phyloP scores from a whole-genome alignment of 345 rosid species.

The Melastoma malabathricum region DNA sequence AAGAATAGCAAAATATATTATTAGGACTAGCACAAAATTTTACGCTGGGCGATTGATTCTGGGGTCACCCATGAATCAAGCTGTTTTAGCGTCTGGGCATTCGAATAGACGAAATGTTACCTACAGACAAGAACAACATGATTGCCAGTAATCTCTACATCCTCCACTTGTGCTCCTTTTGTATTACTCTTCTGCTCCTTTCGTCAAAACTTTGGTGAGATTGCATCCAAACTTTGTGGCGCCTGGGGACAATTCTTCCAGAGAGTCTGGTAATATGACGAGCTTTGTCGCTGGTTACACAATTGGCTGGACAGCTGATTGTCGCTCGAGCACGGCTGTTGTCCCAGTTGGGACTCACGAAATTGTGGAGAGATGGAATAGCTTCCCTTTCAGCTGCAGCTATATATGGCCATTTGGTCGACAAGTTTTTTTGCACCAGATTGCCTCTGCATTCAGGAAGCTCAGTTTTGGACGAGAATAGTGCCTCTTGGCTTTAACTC shows the following conservation, averaged over 20 bases:
- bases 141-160: slow-evolving; percentile 58
- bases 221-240: slow-evolving; percentile 28
- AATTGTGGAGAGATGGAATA: slow-evolving; percentile 6
- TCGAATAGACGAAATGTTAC: not conserved
- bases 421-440: too few species aligned
- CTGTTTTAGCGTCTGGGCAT: not conserved
- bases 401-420: too few species aligned
- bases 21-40: too few species aligned
- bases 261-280: slow-evolving; percentile 38
- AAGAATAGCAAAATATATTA: too few species aligned
- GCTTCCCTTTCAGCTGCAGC: slow-evolving; percentile 23
- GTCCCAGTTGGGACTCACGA: slow-evolving; percentile 7
- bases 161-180: slow-evolving; percentile 72
- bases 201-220: slow-evolving; percentile 35
- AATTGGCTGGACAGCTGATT: slow-evolving; percentile 39
- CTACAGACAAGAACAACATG: slow-evolving; percentile 39
- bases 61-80: too few species aligned
- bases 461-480: too few species aligned
- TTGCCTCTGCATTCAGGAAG: too few species aligned
- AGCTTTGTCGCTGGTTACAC: slow-evolving; percentile 33
- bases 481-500: too few species aligned
- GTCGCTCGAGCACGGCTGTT: slow-evolving; percentile 34
- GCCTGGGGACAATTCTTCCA: slow-evolving; percentile 50
- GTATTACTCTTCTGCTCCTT: too few species aligned
- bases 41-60: too few species aligned